These are phyloP conservation scores for Rubus idaeus DNA, from an alignment of 306 rosid genomes.

Conservation along the genomic window DNA sequence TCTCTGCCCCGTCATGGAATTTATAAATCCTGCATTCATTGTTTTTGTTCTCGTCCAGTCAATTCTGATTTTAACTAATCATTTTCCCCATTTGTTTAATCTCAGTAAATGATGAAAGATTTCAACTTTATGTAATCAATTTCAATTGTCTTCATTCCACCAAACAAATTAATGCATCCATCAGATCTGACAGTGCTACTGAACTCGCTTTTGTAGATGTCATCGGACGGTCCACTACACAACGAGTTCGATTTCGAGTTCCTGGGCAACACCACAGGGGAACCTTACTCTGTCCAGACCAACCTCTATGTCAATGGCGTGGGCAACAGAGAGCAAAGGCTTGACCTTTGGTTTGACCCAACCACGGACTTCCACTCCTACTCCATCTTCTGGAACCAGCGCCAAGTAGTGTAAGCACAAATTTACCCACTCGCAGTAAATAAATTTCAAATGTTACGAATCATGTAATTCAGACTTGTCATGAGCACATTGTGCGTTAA, in stretches of 20 bases:
- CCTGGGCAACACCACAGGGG: conserved; percentile 85
- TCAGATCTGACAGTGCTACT: not conserved
- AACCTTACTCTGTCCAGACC: conserved; percentile 87
- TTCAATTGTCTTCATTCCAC: not conserved
- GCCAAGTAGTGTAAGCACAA: conserved; percentile 79
- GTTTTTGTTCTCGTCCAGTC: conserved; percentile 4
- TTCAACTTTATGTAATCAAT: not conserved
- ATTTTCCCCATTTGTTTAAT: not conserved
- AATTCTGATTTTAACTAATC: not conserved
- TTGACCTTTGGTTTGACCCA: conserved; percentile 93
- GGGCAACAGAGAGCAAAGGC: conserved; percentile 90
- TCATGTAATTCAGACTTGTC: not conserved
- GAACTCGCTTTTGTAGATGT: conserved; percentile 47
- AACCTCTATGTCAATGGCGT: conserved; percentile 84
- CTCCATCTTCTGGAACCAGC: conserved; percentile 86
- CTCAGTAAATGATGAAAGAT: conserved; percentile 3
- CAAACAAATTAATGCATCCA: not conserved
- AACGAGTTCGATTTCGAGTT: conserved; percentile 95
- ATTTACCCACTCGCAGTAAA: not conserved
- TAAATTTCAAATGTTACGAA: too few species aligned
- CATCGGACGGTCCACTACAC: conserved; percentile 84
- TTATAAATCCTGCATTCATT: conserved; percentile 34
- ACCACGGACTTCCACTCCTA: conserved; percentile 74
- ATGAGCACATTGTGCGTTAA: not conserved
- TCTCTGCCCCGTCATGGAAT: conserved; percentile 18